Percentiles rank a stretch among this genome's conserved stretches.
Conservation (phyloP, 164 flowering plant species). For the Taxillus chinensis region DNA sequence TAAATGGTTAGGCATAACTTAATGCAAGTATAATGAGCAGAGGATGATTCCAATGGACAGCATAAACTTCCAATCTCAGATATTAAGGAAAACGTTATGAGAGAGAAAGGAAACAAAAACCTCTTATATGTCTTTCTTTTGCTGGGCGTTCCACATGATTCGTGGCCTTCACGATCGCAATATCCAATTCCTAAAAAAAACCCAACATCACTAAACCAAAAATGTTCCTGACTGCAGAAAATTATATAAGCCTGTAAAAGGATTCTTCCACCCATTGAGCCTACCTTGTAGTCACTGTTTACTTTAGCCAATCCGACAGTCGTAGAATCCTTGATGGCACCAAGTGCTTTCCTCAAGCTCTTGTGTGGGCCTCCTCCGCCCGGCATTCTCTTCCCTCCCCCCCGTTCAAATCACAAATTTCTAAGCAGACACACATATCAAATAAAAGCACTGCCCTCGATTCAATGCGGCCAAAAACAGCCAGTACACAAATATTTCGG, state of each 20-base stretch:
- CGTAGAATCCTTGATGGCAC: slow-evolving; percentile 92
- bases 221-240: neutral
- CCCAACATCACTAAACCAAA: slow-evolving; percentile 7
- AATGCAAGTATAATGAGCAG: no score
- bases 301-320: slow-evolving; percentile 95
- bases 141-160: slow-evolving; percentile 83
- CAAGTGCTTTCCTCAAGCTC: slow-evolving; percentile 81
- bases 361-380: slow-evolving; percentile 77
- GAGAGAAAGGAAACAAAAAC: slow-evolving; percentile 19
- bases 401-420: slow-evolving; percentile 11
- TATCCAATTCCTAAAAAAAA: slow-evolving; percentile 61
- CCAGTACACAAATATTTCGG: no score
- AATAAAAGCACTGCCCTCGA: neutral
- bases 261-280: neutral
- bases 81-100: neutral
- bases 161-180: slow-evolving; percentile 73
- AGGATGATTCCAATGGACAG: no score
- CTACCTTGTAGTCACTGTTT: slow-evolving; percentile 92
- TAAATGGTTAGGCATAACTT: neutral
- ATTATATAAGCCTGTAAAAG: neutral
- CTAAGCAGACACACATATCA: slow-evolving; percentile 9
- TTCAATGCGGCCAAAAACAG: no score
- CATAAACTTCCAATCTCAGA: no score
- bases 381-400: slow-evolving; percentile 53
- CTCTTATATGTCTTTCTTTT: slow-evolving; percentile 71